Base-by-base conservation (phyloP, 2,329 filamentous ascomycete genomes). In the Aspergillus bombycis region DNA sequence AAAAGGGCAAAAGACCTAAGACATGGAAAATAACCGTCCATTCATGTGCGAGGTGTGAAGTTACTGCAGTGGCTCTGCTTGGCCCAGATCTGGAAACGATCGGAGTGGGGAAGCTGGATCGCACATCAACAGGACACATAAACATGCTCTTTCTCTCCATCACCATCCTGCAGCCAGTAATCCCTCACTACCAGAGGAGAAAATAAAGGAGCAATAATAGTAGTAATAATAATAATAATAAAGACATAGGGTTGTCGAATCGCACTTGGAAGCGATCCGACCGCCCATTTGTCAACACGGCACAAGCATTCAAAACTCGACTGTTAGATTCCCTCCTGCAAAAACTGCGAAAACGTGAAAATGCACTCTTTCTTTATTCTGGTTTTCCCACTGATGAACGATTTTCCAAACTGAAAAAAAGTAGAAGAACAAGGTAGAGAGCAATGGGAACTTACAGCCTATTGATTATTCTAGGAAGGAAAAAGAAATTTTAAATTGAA, bases 81-180 rank as follows among this genome's bases (percentile, higher is more conserved):
- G 61, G 57, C 50, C 63, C 63, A 68, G 69, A 70, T 71, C 68
- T 70, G 67, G 66, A 46, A 68, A 66, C 64, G 66, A 70, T 70
- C 65, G 60, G 50, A 68, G 69, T 70, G 67, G 65, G 57, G 67
- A 65, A 64, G 48, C 58, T 60, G 62, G 62, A 67, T 69, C 65
- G 68, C 65, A 62, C 60, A 65, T 62, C 64, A 60, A 64, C 62
- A 63, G 62, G 55, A 63, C 45, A 56, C 63, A 58, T 58, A 48
- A 46, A 19, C 36, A 41, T 41, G 36, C 34, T 32, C 45, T 54
- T 30, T 61, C 34, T 57, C 55, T 30, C 38, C 57, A 63, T 64
- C 45, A n/a, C 50, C 53, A 50, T 46, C 62, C 48, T 67, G 65
- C 62, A 66, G 57, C 58, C 64, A 64, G 66, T 32, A 10, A 19